Percentiles rank a stretch among this genome's conserved stretches.
phyloP scores from a whole-genome alignment of 2,329 filamentous ascomycete genomes.

The Emergomyces africanus region DNA sequence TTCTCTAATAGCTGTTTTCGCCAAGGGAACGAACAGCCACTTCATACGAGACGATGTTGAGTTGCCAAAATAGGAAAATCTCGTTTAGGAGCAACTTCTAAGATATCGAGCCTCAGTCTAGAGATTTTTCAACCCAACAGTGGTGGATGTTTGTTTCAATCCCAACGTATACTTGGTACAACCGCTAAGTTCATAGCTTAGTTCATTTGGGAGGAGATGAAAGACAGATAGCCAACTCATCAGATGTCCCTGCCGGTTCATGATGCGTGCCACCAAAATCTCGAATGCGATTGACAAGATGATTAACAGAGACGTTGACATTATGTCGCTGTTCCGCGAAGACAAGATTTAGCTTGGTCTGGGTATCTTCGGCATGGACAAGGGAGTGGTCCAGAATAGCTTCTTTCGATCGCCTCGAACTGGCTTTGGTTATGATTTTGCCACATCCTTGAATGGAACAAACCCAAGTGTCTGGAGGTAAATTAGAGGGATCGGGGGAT shows the following conservation, averaged over 20 bases:
- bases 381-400: conserved; percentile 22
- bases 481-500: conserved; percentile 3
- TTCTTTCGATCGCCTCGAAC: conserved; percentile 21
- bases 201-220: conserved; percentile 9
- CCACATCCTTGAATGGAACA: conserved; percentile 22
- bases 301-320: conserved; percentile 19
- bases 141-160: background rate
- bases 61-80: background rate
- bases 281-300: conserved; percentile 22
- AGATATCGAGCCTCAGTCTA: background rate
- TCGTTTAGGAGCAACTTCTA: background rate
- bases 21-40: background rate
- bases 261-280: conserved; percentile 13
- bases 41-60: background rate
- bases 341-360: conserved; percentile 24
- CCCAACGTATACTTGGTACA: background rate
- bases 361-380: conserved; percentile 23
- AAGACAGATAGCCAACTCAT: conserved; percentile 9
- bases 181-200: conserved; percentile 3
- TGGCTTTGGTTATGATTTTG: conserved; percentile 21
- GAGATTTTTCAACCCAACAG: too few species aligned
- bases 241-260: conserved; percentile 4
- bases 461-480: conserved; percentile 21
- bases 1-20: background rate
- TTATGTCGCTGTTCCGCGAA: conserved; percentile 25